Percentiles rank a stretch among this genome's conserved stretches.
phyloP scores from a whole-genome alignment of 1,284 basidiomycete genomes.

The Malassezia globosa region DNA sequence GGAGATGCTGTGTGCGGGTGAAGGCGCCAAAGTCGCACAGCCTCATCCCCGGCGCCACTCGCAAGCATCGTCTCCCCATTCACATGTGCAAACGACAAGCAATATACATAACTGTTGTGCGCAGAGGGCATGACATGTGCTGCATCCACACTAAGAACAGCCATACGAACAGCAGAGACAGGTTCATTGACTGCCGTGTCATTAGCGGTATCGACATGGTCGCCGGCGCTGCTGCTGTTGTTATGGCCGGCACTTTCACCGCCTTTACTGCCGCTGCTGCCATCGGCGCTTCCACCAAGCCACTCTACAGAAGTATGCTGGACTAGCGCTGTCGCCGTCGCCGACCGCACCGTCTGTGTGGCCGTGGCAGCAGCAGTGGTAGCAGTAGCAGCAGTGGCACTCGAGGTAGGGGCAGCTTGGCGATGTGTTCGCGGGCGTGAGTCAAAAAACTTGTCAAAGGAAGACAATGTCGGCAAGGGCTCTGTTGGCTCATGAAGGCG shows the following conservation, averaged over 20 bases:
- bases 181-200: too few species aligned
- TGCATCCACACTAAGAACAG: conserved; percentile 2
- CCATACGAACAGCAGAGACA: conserved; percentile 2
- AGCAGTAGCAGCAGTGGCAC: conserved; percentile 47
- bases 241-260: background rate
- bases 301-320: background rate
- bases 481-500: background rate
- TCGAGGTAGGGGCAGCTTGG: conserved; percentile 33
- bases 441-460: conserved; percentile 42
- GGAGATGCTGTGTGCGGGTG: conserved; percentile 2
- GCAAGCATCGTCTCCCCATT: conserved; percentile 22
- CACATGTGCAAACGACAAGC: conserved; percentile 51
- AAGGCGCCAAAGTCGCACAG: conserved; percentile 73
- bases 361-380: conserved; percentile 1
- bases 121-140: conserved; percentile 55
- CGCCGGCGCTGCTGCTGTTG: too few species aligned
- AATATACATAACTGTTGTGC: conserved; percentile 88
- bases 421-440: conserved; percentile 55
- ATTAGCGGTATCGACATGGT: background rate
- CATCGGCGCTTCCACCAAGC: background rate
- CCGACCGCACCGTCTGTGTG: too few species aligned
- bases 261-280: too few species aligned
- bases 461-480: conserved; percentile 7
- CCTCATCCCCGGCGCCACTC: conserved; percentile 62
- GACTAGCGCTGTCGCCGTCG: background rate